Evolutionary conservation across 116 monocot genomes (phyloP), one percentile per base, ranked within the genome.

Genomic region (Posidonia oceanica): DNA sequence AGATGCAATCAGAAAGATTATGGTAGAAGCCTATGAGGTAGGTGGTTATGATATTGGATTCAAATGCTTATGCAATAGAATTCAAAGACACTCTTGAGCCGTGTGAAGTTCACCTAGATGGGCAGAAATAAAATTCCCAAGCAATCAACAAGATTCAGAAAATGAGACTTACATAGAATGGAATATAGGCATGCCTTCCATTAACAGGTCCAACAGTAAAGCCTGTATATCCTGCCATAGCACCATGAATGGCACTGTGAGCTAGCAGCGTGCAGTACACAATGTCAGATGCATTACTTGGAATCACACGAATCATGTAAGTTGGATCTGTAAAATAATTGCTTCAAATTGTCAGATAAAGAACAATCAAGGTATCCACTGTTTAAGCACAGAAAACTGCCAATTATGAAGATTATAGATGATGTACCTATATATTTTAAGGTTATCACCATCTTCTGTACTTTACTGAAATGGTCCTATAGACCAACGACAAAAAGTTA

Each of bases 351-450:
- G 18, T 13, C 29, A 57, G n/a, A n/a, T n/a, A n/a, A n/a, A n/a
- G n/a, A n/a, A n/a, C n/a, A n/a, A n/a, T n/a, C n/a, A 38, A 13
- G 8, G 16, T 3, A 42, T 42, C 41, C 41, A 42, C 41, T 42
- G 44, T 7, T 6, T 44, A 44, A 18, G 40, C 10, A 65, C 54
- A 13, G 8, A 72, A 21, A 38, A 72, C 51, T 8, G 60, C 51
- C 13, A 2, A 13, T 21, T 41, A 38, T 7, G 17, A 16, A 14
- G 13, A 52, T 62, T 17, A 7, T 29, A 8, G 3, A 7, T 20
- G 14, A 54, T 20, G 14, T 36, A 82, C 88, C 88, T 75, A 88
- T 88, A 62, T 88, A 88, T 69, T 88, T 85, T 11, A 88, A 80
- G 64, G 75, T 88, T 77, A 88, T 79, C 11, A 40, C 16, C 84